Base-by-base conservation (phyloP, 148 eudicot genomes). In the Vaccinium darrowii region DNA sequence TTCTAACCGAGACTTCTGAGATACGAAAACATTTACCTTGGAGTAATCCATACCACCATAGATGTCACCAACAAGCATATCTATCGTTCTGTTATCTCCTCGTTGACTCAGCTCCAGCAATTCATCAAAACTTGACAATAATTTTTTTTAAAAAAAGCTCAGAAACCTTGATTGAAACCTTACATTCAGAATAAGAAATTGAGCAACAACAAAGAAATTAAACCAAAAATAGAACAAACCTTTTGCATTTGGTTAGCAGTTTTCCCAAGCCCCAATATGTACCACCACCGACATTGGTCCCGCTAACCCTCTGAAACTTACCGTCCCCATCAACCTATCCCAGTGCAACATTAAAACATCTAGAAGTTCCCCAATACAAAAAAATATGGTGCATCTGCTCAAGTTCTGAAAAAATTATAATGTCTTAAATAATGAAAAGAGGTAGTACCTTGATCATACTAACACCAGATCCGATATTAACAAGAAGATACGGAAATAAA, bases 241-340 rank as follows among this genome's bases (percentile, higher is more conserved):
- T 97, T 87, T 91, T 95, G 95, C 99, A 97, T 90, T 97, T 93
- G 58, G 98, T 97, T 87, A 95, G 78, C 74, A 97, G 90, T 87
- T 88, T 97, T 81, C 99, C 99, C 84, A 97, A 87, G 27, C 99
- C 99, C 98, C 99, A 97, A 84, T 97, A 97, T 51, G 99, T 97
- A 81, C 99, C 99, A 85, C 99, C 99, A 73, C 99, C 99, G 79
- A 97, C 99, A 90, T 97, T 97, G 85, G 99, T 95, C 82, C 99
- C 99, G 74, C 99, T 97, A 79, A 97, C 95, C 84, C 99, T 94
- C 89, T 97, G 90, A 86, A 93, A 97, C 82, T 90, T 89, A 8
- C 99, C 99, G 73, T 97, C 98, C 62, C 98, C 98, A 77, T 97
- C 99, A 75, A 97, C 99, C 99, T 97, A 83, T 83, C 89, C 79